These are phyloP conservation scores for Phyllostachys edulis DNA, from an alignment of 176 grass and related monocot genomes.

Conservation along the genomic window DNA sequence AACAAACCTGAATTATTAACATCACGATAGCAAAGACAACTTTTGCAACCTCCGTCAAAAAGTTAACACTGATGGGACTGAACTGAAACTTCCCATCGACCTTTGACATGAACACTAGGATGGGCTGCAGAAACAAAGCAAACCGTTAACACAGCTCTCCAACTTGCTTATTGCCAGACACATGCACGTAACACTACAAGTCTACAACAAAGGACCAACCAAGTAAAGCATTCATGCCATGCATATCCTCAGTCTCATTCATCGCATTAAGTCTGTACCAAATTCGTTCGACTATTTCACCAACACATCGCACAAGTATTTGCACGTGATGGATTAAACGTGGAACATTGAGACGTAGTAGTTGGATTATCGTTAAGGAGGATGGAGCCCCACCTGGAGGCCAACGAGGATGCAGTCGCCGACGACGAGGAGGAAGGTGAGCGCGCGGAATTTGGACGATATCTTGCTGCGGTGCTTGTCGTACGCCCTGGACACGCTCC, in stretches of 20 bases:
- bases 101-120: slow-evolving; percentile 98
- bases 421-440: slow-evolving; percentile 77
- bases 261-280: not conserved
- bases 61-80: slow-evolving; percentile 94
- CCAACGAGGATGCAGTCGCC: slow-evolving; percentile 87
- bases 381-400: slow-evolving; percentile 56
- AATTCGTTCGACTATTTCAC: not conserved
- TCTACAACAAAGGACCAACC: not conserved
- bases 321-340: not conserved
- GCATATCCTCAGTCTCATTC: not conserved
- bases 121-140: slow-evolving; percentile 62
- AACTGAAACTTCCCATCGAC: slow-evolving; percentile 94
- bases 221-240: not conserved
- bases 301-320: not conserved
- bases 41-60: slow-evolving; percentile 88
- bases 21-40: slow-evolving; percentile 85
- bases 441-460: slow-evolving; percentile 67
- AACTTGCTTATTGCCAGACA: not conserved
- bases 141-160: slow-evolving; percentile 15
- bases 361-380: not conserved
- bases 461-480: slow-evolving; percentile 88
- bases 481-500: slow-evolving; percentile 81
- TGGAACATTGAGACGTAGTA: not conserved
- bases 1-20: slow-evolving; percentile 84
- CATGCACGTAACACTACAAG: not conserved